Evolutionary conservation across 2,329 filamentous ascomycete species (phyloP).

Genomic region (Rhynchosporium secalis): DNA sequence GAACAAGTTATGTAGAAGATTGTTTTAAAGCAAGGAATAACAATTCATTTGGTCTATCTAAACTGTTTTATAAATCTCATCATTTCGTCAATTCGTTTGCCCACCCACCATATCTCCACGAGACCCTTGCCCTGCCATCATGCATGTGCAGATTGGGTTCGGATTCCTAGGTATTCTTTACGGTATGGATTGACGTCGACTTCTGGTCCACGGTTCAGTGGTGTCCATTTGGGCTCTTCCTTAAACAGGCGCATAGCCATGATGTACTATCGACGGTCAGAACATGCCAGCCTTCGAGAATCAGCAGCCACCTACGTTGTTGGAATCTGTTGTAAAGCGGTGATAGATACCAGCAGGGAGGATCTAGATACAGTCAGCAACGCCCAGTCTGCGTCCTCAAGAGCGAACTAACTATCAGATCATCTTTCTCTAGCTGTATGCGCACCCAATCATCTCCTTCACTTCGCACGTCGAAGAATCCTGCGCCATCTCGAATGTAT

Average conservation of each 20-base stretch:
- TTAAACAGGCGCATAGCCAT: constrained; percentile 97
- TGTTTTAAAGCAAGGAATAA: constrained; percentile 1
- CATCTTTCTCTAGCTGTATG: constrained; percentile 78
- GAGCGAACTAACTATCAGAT: constrained; percentile 64
- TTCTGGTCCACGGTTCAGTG: constrained; percentile 76
- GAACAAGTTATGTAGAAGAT: neutral
- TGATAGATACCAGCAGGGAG: constrained; percentile 95
- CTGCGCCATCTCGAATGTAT: constrained; percentile 84
- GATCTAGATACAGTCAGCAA: constrained; percentile 49
- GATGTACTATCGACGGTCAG: constrained; percentile 65
- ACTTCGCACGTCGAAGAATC: constrained; percentile 90
- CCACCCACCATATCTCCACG: neutral
- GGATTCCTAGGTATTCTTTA: constrained; percentile 66
- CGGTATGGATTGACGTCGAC: constrained; percentile 78
- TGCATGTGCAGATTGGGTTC: constrained; percentile 9
- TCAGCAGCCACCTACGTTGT: constrained; percentile 66
- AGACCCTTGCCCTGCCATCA: neutral
- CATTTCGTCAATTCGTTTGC: constrained; percentile 4
- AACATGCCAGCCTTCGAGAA: constrained; percentile 2
- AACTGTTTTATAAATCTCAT: constrained; percentile 8
- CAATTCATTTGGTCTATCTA: neutral
- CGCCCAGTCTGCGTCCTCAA: neutral
- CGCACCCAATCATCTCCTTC: constrained; percentile 86
- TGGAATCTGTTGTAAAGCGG: constrained; percentile 89
- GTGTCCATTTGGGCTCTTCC: constrained; percentile 98